Conservation (phyloP, 805 yeast species). For the Lachancea lanzarotensis region DNA sequence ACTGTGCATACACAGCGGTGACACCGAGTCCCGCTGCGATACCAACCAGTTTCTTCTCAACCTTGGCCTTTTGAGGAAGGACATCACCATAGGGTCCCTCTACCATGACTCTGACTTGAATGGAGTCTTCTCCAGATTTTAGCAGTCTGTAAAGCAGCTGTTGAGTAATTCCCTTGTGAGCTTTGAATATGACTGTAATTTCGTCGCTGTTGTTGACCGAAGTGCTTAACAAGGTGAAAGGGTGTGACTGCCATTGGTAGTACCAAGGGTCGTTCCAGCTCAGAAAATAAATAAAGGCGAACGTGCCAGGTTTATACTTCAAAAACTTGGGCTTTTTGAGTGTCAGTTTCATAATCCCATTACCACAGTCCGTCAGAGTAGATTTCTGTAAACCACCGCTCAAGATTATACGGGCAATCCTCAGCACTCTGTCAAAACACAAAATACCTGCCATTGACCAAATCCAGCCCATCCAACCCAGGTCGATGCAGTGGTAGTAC, state of each 20-base stretch:
- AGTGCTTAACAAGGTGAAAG: slow-evolving; percentile 51
- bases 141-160: slow-evolving; percentile 32
- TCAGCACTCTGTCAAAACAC: slow-evolving; percentile 44
- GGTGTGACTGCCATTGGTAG: slow-evolving; percentile 51
- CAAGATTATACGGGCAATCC: slow-evolving; percentile 37
- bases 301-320: slow-evolving; percentile 49
- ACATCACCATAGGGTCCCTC: slow-evolving; percentile 61
- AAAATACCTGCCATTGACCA: slow-evolving; percentile 41
- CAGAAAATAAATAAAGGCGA: slow-evolving; percentile 51
- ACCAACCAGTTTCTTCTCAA: slow-evolving; percentile 36
- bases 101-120: slow-evolving; percentile 36
- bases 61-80: slow-evolving; percentile 32
- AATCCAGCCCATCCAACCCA: slow-evolving; percentile 49
- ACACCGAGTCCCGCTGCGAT: slow-evolving; percentile 51
- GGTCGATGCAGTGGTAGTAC: slow-evolving; percentile 50
- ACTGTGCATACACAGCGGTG: slow-evolving; percentile 45
- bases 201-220: slow-evolving; percentile 19
- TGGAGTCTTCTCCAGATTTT: slow-evolving; percentile 27
- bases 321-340: slow-evolving; percentile 40
- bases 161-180: slow-evolving; percentile 53
- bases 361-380: slow-evolving; percentile 22
- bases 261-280: slow-evolving; percentile 46
- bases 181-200: slow-evolving; percentile 41
- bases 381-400: slow-evolving; percentile 26
- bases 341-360: slow-evolving; percentile 36